phyloP scores from a whole-genome alignment of 2,329 filamentous ascomycete species.

The Elsinoe batatas region DNA sequence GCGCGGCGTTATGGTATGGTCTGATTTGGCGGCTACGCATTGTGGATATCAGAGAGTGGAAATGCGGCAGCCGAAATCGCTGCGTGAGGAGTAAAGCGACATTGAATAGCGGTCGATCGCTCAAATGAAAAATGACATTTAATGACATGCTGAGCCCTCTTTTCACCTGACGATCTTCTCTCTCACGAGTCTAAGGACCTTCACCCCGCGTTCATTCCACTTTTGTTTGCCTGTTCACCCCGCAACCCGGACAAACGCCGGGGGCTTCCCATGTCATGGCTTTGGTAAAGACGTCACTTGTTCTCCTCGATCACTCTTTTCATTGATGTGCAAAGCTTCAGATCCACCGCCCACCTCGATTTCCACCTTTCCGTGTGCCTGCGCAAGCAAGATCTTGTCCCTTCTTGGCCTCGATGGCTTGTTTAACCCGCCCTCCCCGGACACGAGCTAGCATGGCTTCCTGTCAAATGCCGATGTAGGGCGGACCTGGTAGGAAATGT shows the following conservation, averaged over 20 bases:
- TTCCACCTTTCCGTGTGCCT: neutral
- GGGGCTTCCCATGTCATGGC: neutral
- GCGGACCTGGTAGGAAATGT: neutral
- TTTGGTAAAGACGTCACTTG: constrained; percentile 5
- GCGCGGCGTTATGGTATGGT: constrained; percentile 6
- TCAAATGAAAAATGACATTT: constrained; percentile 7
- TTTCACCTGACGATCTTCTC: neutral
- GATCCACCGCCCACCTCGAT: constrained; percentile 6
- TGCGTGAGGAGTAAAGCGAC: neutral
- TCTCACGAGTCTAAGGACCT: neutral
- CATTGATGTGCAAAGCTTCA: constrained; percentile 6
- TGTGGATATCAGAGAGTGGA: neutral
- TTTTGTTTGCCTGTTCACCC: neutral
- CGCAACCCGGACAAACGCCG: constrained; percentile 8
- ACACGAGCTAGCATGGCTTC: neutral
- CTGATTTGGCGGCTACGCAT: neutral
- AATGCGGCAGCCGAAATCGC: neutral
- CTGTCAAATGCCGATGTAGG: constrained; percentile 6
- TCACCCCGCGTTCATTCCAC: constrained; percentile 5
- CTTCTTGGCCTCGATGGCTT: constrained; percentile 1
- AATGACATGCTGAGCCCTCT: neutral
- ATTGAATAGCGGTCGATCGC: neutral
- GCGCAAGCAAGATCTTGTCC: neutral
- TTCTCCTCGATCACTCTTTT: neutral
- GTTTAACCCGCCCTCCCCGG: neutral